Evolutionary conservation across 2,329 filamentous ascomycete genomes (phyloP), one percentile per base, ranked within the genome.

Genomic region (Endoconidiophora laricicola): DNA sequence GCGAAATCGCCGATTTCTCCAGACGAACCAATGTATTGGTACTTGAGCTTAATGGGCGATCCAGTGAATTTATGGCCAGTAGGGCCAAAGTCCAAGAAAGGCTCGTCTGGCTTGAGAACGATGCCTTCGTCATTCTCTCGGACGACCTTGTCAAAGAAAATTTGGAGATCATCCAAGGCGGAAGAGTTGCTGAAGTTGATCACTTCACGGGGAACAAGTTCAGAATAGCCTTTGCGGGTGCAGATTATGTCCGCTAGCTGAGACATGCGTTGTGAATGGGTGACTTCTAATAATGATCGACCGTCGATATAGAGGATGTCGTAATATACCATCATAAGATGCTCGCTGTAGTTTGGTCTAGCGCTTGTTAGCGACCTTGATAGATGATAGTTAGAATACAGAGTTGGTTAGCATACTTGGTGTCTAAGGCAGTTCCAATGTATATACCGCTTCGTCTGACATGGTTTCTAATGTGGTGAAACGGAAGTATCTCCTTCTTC

Each of bases 1-100:
- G 83, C 80, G 59, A 94, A 84, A 61, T 94, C 88, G 7, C 83
- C 83, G 26, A 86, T 77, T 54, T 93, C 87, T 1, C 86, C 86
- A 60, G 90, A 76, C 2, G 78, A 78, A 23, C 73, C 70, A 37
- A 94, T 65, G 58, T 93, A 94, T 58, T 91, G 85, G 58, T 86
- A 86, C 63, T 94, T 94, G 40, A 94, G 63, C 63, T 94, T 94
- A 58, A 94, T 84, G 60, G 78, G 82, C 51, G 66, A 69, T 12
- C 67, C 67, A 20, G 23, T 20, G n/a, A 23, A 18, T 33, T 9
- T 2, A 33, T 33, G 29, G 29, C 20, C 41, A 24, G 6, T 3
- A 22, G 26, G 29, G 2, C 62, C 59, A 52, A 66, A 67, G 50
- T 76, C 68, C 55, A 94, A 84, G 59, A 94, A 94, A 0, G 86